phyloP scores from a whole-genome alignment of 2,329 filamentous ascomycete genomes.

The Ophiocordyceps camponoti-leonardi region DNA sequence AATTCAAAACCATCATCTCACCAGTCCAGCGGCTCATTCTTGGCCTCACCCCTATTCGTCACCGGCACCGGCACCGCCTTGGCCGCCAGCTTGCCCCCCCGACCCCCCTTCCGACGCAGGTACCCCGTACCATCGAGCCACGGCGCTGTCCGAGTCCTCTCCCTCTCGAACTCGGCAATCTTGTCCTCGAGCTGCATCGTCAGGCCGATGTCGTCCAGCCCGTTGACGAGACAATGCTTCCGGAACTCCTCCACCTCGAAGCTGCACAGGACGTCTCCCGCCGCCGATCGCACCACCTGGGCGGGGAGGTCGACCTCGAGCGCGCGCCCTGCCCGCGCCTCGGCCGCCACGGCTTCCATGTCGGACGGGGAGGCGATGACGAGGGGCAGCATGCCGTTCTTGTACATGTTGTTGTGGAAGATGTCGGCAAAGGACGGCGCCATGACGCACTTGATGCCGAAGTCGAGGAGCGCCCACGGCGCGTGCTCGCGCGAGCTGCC shows the following conservation, averaged over 20 bases:
- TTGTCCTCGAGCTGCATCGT: constrained; percentile 87
- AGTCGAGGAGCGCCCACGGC: constrained; percentile 91
- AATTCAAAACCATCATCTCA: not conserved
- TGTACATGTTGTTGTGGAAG: constrained; percentile 99
- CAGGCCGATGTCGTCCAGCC: constrained; percentile 86
- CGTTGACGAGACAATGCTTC: constrained; percentile 86
- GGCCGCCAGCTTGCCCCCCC: constrained; percentile 35
- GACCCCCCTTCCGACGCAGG: constrained; percentile 31
- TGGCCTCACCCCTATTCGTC: constrained; percentile 74
- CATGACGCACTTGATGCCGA: constrained; percentile 87
- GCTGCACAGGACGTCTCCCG: constrained; percentile 53
- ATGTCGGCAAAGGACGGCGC: constrained; percentile 63
- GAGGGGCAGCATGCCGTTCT: constrained; percentile 96
- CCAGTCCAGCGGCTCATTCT: constrained; percentile 82
- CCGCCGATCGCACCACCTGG: constrained; percentile 62
- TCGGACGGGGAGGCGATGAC: constrained; percentile 48
- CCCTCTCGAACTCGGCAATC: constrained; percentile 67
- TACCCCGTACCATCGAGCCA: constrained; percentile 86
- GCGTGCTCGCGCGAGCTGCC: constrained; percentile 88
- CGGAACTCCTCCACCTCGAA: constrained; percentile 90
- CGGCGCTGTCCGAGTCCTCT: constrained; percentile 60
- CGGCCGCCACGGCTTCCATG: constrained; percentile 54
- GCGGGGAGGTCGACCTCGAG: constrained; percentile 79
- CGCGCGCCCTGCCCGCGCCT: constrained; percentile 65
- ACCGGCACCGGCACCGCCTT: constrained; percentile 59